Base-by-base conservation (phyloP, 371 early-diverging fungal genomes). In the Encephalitozoon intestinalis region DNA sequence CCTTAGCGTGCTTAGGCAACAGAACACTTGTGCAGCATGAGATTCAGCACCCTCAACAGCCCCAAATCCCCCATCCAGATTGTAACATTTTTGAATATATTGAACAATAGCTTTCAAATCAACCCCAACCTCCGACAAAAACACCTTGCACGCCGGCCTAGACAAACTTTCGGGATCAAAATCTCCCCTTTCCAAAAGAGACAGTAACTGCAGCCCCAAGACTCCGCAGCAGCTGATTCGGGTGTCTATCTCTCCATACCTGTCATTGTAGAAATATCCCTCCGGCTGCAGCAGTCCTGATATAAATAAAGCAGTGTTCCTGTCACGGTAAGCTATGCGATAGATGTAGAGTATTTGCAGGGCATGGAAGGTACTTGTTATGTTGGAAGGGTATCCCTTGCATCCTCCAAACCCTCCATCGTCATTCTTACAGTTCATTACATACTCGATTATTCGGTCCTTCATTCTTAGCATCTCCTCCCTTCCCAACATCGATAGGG, bases 1-100 rank as follows among this genome's bases (percentile, higher is more conserved):
- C 4, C 92, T 88, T 74, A 98, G 86, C 1, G 91, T 89, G 8
- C 89, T 91, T 5, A 97, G 88, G 69, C 94, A 92, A 66, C 94
- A 94, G 82, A 94, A 98, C 0, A 93, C 73, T 18, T 77, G 53
- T 0, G 90, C 97, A 0, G 93, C 88, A 83, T 98, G 99, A 0
- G 92, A 91, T 84, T 97, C 99, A 40, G 92, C 90, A 2, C 93
- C 94, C 0, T 93, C 93, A 8, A 87, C 83, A 44, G 87, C 90
- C 4, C 99, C 99, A 82, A 92, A 94, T 1, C 96, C 97, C 41
- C 96, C 96, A 86, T 97, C 97, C 79, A 90, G 90, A 84, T 98
- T 97, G 75, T 89, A 89, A 81, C 96, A 94, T 26, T 80, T 54
- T 11, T 77, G 51, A 5, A 95, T 85, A 83, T 90, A 95, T 39